A percentile compares a stretch with the other conserved stretches of the same genome.
These are phyloP conservation scores for Leccinum variicolor DNA, from an alignment of 768 basidiomycete species.

Conservation along the genomic window DNA sequence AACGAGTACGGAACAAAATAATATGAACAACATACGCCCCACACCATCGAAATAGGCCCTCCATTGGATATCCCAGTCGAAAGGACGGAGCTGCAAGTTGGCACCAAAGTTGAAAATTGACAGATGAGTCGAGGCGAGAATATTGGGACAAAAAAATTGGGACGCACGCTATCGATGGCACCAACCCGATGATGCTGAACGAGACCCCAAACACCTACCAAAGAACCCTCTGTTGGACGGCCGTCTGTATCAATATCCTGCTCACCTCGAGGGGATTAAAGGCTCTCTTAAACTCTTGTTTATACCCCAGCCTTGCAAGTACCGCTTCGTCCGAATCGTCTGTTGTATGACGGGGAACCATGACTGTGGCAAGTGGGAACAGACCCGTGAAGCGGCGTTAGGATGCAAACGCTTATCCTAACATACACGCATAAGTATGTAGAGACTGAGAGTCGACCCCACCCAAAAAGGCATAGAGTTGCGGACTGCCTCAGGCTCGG, in stretches of 20 bases:
- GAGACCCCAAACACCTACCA: slow-evolving; percentile 63
- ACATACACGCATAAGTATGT: no score
- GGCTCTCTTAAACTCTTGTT: slow-evolving; percentile 33
- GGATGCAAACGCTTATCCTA: background rate
- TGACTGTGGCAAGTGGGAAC: background rate
- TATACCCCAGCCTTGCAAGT: slow-evolving; percentile 30
- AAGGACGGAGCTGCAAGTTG: slow-evolving; percentile 36
- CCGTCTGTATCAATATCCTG: background rate
- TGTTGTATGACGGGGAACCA: background rate
- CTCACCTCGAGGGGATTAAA: slow-evolving; percentile 29
- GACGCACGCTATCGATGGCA: slow-evolving; percentile 57
- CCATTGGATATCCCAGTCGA: slow-evolving; percentile 45
- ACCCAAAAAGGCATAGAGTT: background rate
- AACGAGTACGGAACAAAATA: background rate
- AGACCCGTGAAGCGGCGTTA: no score
- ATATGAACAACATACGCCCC: slow-evolving; percentile 30
- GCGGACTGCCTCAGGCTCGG: background rate
- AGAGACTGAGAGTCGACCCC: no score
- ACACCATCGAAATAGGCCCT: slow-evolving; percentile 42
- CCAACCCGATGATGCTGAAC: slow-evolving; percentile 65
- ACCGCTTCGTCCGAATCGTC: slow-evolving; percentile 25
- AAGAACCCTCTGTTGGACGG: background rate
- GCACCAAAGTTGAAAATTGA: background rate
- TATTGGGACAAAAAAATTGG: slow-evolving; percentile 23
- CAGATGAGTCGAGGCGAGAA: background rate